phyloP scores from a whole-genome alignment of 345 rosid species.

The Eucalyptus pauciflora region DNA sequence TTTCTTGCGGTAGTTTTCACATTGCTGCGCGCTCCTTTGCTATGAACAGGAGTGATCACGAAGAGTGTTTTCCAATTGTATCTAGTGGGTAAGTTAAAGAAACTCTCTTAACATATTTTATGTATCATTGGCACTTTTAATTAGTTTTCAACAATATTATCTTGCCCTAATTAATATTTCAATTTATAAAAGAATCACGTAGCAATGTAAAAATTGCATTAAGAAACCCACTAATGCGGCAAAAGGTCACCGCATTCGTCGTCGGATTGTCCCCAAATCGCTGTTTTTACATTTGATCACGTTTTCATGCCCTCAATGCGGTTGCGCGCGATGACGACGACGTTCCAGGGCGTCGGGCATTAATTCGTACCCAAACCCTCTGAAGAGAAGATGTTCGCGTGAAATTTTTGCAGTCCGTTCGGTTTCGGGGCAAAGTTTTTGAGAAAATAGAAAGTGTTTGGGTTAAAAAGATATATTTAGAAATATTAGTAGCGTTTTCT shows the following conservation, averaged over 20 bases:
- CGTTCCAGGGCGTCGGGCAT: background rate
- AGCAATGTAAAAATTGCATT: background rate
- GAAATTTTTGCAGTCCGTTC: background rate
- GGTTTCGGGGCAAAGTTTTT: background rate
- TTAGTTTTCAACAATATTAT: background rate
- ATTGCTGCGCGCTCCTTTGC: background rate
- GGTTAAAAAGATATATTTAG: background rate
- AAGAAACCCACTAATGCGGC: background rate
- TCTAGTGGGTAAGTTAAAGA: no score
- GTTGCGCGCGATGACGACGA: accelerated
- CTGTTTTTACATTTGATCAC: background rate
- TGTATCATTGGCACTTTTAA: background rate
- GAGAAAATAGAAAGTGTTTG: background rate
- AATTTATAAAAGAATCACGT: background rate
- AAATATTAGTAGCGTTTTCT: background rate
- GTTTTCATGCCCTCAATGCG: background rate
- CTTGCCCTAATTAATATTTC: background rate
- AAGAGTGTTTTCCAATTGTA: background rate
- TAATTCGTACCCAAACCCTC: background rate
- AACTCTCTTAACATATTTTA: no score
- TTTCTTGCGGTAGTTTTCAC: background rate
- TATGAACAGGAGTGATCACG: background rate
- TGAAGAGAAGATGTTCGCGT: background rate
- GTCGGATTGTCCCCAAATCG: background rate
- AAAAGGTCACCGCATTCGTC: background rate